Conservation (phyloP, 208 protist genomes). For the Leptomonas pyrrhocoris region DNA sequence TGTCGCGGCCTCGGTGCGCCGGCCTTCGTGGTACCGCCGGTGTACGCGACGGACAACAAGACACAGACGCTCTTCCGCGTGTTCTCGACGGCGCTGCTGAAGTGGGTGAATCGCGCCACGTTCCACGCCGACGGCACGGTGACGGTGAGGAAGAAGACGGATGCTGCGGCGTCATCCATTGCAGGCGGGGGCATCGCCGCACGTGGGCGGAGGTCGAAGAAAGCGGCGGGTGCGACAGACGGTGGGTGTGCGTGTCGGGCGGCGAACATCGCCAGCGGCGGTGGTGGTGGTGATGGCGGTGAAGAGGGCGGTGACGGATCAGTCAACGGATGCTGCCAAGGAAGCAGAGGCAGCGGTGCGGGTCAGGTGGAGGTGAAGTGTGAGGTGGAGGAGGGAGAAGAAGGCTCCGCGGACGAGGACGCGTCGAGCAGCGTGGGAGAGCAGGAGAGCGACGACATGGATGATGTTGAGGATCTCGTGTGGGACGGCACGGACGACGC, state of each 20-base stretch:
- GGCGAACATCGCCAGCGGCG: too few relatives aligned
- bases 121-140: constrained; percentile 54
- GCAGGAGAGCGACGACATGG: constrained; percentile 44
- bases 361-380: background rate
- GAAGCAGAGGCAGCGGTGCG: background rate
- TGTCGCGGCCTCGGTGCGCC: constrained; percentile 74
- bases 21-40: constrained; percentile 71
- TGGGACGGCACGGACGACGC: constrained; percentile 48
- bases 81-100: constrained; percentile 61
- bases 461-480: constrained; percentile 78
- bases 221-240: background rate
- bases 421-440: constrained; percentile 5
- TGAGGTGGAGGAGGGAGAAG: constrained; percentile 21
- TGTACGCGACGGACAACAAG: constrained; percentile 77
- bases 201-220: background rate
- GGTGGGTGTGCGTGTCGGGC: constrained; percentile 6
- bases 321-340: background rate
- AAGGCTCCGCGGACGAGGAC: constrained; percentile 31
- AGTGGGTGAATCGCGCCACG: constrained; percentile 61
- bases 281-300: background rate
- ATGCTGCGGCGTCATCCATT: background rate
- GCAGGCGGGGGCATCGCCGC: background rate
- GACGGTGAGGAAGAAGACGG: constrained; percentile 29
- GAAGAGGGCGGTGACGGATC: background rate
- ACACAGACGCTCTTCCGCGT: constrained; percentile 55